Evolutionary conservation across 768 basidiomycete species (phyloP).

Genomic region (Lactifluus piperatus): DNA sequence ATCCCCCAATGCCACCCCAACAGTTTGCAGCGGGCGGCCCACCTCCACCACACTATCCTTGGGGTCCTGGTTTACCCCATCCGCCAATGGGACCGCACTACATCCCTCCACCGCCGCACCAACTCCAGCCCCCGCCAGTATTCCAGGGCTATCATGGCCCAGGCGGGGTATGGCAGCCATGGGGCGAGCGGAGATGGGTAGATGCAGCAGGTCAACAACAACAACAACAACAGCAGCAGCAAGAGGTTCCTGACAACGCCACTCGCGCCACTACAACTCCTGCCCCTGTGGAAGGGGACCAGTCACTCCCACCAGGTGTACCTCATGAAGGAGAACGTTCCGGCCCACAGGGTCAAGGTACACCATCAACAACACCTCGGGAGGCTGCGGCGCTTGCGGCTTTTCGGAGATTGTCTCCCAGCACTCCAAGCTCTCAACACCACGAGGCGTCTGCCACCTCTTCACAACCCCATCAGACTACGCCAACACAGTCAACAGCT

Average conservation of each 20-base stretch:
- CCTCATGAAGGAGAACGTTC: not conserved
- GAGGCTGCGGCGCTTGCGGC: constrained; percentile 64
- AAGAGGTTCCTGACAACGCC: not conserved
- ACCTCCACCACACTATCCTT: constrained; percentile 44
- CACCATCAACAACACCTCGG: constrained; percentile 30
- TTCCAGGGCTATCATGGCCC: constrained; percentile 19
- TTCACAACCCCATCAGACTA: not conserved
- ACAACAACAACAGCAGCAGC: constrained; percentile 2
- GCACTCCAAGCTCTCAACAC: not conserved
- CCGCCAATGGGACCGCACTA: constrained; percentile 38
- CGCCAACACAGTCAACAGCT: constrained; percentile 6
- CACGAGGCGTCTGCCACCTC: not conserved
- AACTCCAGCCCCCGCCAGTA: constrained; percentile 17
- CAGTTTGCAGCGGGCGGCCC: constrained; percentile 26
- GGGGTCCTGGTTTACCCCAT: constrained; percentile 53
- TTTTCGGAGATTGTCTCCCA: constrained; percentile 37
- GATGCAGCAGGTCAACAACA: constrained; percentile 8
- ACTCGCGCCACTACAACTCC: constrained; percentile 1
- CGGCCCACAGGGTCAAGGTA: constrained; percentile 7
- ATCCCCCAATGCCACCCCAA: constrained; percentile 18
- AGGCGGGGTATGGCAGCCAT: constrained; percentile 16
- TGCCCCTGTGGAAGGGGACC: not conserved
- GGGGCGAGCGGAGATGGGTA: constrained; percentile 10
- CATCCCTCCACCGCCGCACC: constrained; percentile 20
- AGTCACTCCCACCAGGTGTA: not conserved